A percentile compares a stretch with the other conserved stretches of the same genome.
These are phyloP conservation scores for Clitopilus hobsonii DNA, from an alignment of 768 basidiomycete species.

Conservation along the genomic window DNA sequence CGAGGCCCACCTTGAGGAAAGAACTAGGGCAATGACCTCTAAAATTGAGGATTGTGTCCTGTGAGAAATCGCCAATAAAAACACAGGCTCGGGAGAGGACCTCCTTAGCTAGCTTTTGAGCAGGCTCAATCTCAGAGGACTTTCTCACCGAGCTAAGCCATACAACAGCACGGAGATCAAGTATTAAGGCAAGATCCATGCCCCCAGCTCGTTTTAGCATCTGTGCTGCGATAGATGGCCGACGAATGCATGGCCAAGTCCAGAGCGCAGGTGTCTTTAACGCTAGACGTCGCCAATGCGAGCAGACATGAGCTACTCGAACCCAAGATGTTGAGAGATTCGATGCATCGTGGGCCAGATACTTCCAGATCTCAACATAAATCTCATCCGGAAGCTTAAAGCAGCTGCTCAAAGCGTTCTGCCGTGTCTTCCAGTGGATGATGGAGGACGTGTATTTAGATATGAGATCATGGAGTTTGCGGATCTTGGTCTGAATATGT, in stretches of 20 bases:
- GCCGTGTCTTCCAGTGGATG: background rate
- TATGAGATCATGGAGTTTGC: no score
- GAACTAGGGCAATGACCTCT: no score
- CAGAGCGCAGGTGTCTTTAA: background rate
- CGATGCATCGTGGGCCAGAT: background rate
- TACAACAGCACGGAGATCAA: no score
- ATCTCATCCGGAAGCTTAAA: background rate
- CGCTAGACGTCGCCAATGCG: conserved; percentile 1
- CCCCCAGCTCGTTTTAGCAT: background rate
- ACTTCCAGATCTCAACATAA: background rate
- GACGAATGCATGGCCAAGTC: background rate
- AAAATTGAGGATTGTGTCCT: no score
- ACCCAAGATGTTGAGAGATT: background rate
- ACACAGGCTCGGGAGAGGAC: no score
- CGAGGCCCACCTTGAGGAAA: no score
- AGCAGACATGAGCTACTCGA: conserved; percentile 1
- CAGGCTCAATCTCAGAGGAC: no score
- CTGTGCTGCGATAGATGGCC: background rate
- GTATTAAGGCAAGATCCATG: background rate
- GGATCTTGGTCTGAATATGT: no score
- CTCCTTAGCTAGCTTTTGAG: no score
- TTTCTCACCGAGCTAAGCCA: no score
- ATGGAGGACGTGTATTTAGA: no score
- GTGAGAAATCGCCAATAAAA: no score
- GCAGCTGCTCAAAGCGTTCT: background rate